Evolutionary conservation across 1,139 yeast genomes (phyloP).

Genomic region (Pichia inconspicua): DNA sequence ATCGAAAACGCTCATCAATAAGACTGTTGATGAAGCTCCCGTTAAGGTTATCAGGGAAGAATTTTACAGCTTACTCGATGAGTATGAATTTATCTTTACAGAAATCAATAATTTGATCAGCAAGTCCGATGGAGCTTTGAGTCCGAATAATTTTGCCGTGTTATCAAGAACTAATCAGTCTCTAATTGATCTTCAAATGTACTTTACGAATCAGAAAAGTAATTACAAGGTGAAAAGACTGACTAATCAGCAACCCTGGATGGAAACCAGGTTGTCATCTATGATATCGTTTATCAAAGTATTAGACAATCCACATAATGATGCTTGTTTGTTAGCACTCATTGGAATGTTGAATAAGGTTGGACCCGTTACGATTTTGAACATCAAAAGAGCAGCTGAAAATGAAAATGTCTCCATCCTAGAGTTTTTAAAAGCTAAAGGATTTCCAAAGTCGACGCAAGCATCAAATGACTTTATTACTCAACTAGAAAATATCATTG

Average conservation of each 20-base stretch:
- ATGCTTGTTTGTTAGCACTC: conserved; percentile 30
- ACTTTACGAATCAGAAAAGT: conserved; percentile 34
- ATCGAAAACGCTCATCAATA: conserved; percentile 11
- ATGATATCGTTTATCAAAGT: conserved; percentile 45
- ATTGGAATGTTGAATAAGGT: conserved; percentile 27
- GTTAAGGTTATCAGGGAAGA: conserved; percentile 31
- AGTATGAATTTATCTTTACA: conserved; percentile 35
- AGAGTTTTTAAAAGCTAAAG: conserved; percentile 17
- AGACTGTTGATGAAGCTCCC: conserved; percentile 21
- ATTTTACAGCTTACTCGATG: conserved; percentile 30
- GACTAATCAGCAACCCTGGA: conserved; percentile 47
- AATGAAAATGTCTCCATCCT: conserved; percentile 16
- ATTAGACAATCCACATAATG: conserved; percentile 27
- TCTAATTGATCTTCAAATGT: conserved; percentile 36
- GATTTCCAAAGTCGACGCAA: neutral
- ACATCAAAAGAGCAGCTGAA: conserved; percentile 19
- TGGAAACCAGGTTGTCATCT: conserved; percentile 40
- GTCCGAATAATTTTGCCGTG: conserved; percentile 47
- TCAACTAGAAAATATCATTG: conserved; percentile 5
- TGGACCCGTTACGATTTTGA: conserved; percentile 27
- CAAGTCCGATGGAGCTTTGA: conserved; percentile 39
- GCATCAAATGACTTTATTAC: neutral
- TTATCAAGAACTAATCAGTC: conserved; percentile 50
- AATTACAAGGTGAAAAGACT: conserved; percentile 36
- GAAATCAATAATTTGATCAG: conserved; percentile 41